These are phyloP conservation scores for Globisporangium lucens DNA, from an alignment of 352 stramenopile genomes.

Conservation along the genomic window DNA sequence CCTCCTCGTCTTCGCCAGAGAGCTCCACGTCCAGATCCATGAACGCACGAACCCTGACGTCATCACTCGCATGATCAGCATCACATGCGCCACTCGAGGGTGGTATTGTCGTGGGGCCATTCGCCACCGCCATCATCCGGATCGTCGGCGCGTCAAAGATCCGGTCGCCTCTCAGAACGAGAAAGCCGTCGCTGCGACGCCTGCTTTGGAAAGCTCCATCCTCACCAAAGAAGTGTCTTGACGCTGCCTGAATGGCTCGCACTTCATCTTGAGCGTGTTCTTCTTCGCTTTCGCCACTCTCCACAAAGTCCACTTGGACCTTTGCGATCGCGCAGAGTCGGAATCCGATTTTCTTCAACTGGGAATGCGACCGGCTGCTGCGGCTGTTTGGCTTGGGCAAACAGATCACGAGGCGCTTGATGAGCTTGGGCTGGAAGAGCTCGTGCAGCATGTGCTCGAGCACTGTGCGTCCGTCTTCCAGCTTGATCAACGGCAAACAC, in stretches of 20 bases:
- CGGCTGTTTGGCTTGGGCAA: neutral
- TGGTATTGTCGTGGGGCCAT: neutral
- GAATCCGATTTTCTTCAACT: slow-evolving; percentile 1
- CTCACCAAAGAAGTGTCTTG: neutral
- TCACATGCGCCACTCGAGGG: neutral
- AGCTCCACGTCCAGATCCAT: slow-evolving; percentile 24
- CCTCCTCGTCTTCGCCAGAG: neutral
- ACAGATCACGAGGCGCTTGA: slow-evolving; percentile 23
- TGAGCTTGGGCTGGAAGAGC: slow-evolving; percentile 17
- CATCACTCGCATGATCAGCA: neutral
- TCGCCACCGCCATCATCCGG: slow-evolving; percentile 22
- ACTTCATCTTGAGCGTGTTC: neutral
- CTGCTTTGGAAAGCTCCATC: neutral
- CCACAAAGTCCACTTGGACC: slow-evolving; percentile 16
- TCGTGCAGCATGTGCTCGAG: slow-evolving; percentile 18
- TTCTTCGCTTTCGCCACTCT: neutral
- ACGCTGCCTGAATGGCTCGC: neutral
- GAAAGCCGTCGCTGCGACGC: slow-evolving; percentile 18
- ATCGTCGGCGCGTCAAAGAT: slow-evolving; percentile 27
- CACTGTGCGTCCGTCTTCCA: slow-evolving; percentile 1
- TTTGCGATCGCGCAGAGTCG: slow-evolving; percentile 8
- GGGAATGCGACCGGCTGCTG: neutral
- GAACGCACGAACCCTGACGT: slow-evolving; percentile 17
- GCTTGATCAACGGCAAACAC: neutral
- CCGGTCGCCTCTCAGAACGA: slow-evolving; percentile 14